Percentiles rank a stretch among this genome's conserved stretches.
These are phyloP conservation scores for Penicillium tannophilum DNA, from an alignment of 495 filamentous ascomycete species.

Conservation along the genomic window DNA sequence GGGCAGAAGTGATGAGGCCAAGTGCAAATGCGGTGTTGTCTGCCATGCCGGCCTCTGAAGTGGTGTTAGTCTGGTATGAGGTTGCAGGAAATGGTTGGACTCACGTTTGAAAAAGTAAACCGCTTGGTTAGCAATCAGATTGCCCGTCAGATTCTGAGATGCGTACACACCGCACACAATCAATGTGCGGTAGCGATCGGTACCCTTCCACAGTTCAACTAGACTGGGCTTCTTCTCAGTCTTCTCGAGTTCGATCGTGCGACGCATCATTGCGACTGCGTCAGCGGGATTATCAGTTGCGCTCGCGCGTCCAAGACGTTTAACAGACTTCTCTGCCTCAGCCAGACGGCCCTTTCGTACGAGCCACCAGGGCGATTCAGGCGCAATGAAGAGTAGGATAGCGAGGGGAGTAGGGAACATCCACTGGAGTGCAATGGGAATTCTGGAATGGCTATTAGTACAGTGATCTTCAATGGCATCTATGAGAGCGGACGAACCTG, in stretches of 20 bases:
- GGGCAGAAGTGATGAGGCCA: conserved; percentile 32
- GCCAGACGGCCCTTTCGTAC: conserved; percentile 67
- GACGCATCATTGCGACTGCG: conserved; percentile 67
- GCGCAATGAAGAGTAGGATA: conserved; percentile 67
- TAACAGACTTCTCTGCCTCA: conserved; percentile 65
- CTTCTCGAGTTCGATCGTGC: conserved; percentile 71
- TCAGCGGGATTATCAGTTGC: conserved; percentile 69
- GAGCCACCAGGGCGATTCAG: conserved; percentile 82
- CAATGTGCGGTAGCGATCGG: conserved; percentile 70
- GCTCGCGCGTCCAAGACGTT: conserved; percentile 68
- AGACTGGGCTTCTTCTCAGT: conserved; percentile 59
- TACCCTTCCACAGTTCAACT: conserved; percentile 71
- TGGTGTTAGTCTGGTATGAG: conserved; percentile 30
- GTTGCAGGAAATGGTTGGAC: conserved; percentile 45
- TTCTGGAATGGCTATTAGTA: conserved; percentile 59
- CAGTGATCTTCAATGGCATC: conserved; percentile 29
- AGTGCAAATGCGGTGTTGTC: conserved; percentile 31
- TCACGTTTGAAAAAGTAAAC: conserved; percentile 65
- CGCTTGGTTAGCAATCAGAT: conserved; percentile 45
- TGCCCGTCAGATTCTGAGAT: conserved; percentile 10
- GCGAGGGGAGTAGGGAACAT: conserved; percentile 76
- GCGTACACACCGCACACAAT: conserved; percentile 65
- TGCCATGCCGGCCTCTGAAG: conserved; percentile 35
- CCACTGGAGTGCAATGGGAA: conserved; percentile 76
- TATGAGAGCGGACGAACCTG: conserved; percentile 40